Evolutionary conservation across 2,329 filamentous ascomycete species (phyloP).

Genomic region (Cercospora brassicicola): DNA sequence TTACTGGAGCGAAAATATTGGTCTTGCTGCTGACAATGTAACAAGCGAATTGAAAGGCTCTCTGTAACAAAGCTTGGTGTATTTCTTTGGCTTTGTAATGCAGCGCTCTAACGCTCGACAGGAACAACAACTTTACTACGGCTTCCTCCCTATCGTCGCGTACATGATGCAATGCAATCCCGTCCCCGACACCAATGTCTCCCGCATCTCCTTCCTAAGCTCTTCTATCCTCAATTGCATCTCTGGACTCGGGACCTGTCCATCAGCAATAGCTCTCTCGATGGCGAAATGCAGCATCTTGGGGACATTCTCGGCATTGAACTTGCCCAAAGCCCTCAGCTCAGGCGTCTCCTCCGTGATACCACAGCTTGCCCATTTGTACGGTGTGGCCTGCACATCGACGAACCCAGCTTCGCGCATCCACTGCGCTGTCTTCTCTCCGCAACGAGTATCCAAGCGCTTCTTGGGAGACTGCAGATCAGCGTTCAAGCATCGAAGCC

Average conservation of each 20-base stretch:
- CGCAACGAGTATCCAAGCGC: background rate
- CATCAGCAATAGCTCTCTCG: constrained; percentile 9
- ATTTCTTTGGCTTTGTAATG: background rate
- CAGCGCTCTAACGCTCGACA: background rate
- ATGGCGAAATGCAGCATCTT: constrained; percentile 21
- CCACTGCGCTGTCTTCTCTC: background rate
- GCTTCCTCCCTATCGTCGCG: constrained; percentile 20
- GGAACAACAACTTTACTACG: background rate
- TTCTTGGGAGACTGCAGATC: background rate
- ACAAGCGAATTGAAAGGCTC: background rate
- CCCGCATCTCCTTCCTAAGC: constrained; percentile 17
- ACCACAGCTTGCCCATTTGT: constrained; percentile 15
- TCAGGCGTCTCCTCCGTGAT: constrained; percentile 10
- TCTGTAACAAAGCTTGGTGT: background rate
- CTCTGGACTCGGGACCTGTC: background rate
- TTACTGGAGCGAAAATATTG: background rate
- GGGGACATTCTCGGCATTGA: constrained; percentile 13
- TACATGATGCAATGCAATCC: constrained; percentile 16
- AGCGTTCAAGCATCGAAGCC: background rate
- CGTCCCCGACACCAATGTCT: constrained; percentile 1
- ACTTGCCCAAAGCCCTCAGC: constrained; percentile 18
- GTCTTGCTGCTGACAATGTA: background rate
- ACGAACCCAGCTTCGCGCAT: constrained; percentile 10
- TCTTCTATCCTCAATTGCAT: constrained; percentile 7
- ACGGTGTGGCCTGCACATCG: constrained; percentile 8